A percentile compares a stretch with the other conserved stretches of the same genome.
Conservation (phyloP, 75 land plant species). For the Sequoiadendron giganteum region DNA sequence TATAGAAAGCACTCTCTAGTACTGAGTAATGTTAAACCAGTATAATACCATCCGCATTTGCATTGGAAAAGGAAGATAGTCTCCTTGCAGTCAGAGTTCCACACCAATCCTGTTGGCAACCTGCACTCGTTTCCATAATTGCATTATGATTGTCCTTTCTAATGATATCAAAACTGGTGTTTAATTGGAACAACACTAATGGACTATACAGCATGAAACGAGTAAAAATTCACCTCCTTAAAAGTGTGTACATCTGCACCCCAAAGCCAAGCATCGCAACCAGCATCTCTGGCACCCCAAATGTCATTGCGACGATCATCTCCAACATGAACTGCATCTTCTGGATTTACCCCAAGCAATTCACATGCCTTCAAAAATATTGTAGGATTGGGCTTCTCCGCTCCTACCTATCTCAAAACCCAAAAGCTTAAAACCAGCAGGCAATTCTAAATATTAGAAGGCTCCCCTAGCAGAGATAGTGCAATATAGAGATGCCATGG, state of each 20-base stretch:
- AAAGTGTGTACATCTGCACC: conserved; percentile 88
- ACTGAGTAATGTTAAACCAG: not conserved
- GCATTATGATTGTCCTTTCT: not conserved
- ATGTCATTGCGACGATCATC: conserved; percentile 88
- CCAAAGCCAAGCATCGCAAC: conserved; percentile 99
- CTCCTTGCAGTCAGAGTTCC: conserved; percentile 16
- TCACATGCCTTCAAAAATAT: conserved; percentile 89
- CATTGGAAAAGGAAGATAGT: not conserved
- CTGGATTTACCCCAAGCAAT: conserved; percentile 74
- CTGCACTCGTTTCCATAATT: conserved; percentile 17
- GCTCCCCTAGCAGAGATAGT: not conserved
- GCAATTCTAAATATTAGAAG: not conserved
- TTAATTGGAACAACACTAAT: not conserved
- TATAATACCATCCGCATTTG: not conserved
- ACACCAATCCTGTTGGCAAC: conserved; percentile 59
- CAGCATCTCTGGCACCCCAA: conserved; percentile 97
- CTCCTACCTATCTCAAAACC: conserved; percentile 58
- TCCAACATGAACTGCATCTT: conserved; percentile 89
- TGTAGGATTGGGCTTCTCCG: conserved; percentile 93
- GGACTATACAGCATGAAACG: not conserved
- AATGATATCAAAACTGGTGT: not conserved
- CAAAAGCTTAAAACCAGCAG: not conserved
- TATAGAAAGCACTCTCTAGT: not conserved
- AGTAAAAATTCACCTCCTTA: conserved; percentile 47
- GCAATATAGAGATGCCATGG: not conserved